Evolutionary conservation across 306 rosid species (phyloP).

Genomic region (Ormosia semicastrata): DNA sequence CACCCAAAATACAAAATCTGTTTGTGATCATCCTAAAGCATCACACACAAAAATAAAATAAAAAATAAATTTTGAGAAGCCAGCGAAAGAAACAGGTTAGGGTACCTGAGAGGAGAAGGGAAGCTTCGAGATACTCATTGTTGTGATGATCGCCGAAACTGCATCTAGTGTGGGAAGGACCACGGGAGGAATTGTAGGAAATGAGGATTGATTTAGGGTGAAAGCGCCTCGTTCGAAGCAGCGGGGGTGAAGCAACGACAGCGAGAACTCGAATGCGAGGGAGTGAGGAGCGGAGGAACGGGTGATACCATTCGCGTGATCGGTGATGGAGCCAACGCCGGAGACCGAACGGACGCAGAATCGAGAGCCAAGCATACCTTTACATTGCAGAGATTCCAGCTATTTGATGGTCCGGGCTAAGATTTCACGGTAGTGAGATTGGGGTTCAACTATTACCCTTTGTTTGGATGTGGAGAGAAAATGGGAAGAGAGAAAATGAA

Average conservation of each 20-base stretch:
- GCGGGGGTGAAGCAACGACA: constrained; percentile 36
- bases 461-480: too few species aligned
- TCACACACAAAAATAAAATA: too few species aligned
- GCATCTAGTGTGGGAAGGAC: constrained; percentile 47
- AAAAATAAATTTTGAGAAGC: too few species aligned
- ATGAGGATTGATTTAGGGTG: constrained; percentile 47
- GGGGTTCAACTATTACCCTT: too few species aligned
- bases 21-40: background rate
- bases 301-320: constrained; percentile 42
- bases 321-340: constrained; percentile 34
- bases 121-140: constrained; percentile 72
- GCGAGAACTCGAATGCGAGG: constrained; percentile 28
- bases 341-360: constrained; percentile 31
- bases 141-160: constrained; percentile 34
- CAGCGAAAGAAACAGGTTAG: background rate
- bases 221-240: constrained; percentile 29
- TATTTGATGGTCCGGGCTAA: too few species aligned
- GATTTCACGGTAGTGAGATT: too few species aligned
- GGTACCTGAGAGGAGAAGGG: too few species aligned
- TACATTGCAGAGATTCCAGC: too few species aligned
- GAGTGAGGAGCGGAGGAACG: constrained; percentile 33
- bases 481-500: too few species aligned
- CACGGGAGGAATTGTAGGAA: constrained; percentile 54
- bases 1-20: background rate
- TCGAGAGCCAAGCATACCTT: constrained; percentile 48